Evolutionary conservation across 148 eudicot species (phyloP).

Genomic region (Persicaria maculosa): DNA sequence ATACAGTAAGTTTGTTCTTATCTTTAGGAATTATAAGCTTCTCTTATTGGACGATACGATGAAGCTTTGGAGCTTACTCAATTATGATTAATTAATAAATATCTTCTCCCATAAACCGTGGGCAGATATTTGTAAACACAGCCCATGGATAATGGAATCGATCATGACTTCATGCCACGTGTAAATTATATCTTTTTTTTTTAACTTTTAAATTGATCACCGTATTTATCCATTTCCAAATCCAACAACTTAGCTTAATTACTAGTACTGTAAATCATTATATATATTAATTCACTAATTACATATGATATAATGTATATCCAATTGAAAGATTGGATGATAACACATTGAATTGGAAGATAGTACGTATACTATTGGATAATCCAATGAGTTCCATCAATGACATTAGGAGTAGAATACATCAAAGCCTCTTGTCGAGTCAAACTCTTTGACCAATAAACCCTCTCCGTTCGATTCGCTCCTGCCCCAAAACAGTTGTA

Average conservation of each 20-base stretch:
- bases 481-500: slow-evolving; percentile 45
- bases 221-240: no score
- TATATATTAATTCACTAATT: no score
- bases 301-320: no score
- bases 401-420: slow-evolving; percentile 23
- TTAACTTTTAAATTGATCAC: no score
- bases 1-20: background rate
- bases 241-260: no score
- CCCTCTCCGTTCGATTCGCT: slow-evolving; percentile 31
- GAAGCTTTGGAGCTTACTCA: background rate
- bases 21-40: background rate
- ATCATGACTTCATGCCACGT: no score
- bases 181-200: no score
- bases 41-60: background rate
- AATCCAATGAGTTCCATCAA: slow-evolving; percentile 37
- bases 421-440: slow-evolving; percentile 28
- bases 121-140: background rate
- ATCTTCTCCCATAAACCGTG: slow-evolving; percentile 7
- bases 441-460: slow-evolving; percentile 32
- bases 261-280: no score
- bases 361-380: slow-evolving; percentile 2
- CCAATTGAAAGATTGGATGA: no score
- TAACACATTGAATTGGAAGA: no score
- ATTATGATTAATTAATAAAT: background rate
- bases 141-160: background rate